phyloP scores from a whole-genome alignment of 352 stramenopile species.

The Phytophthora nicotianae region DNA sequence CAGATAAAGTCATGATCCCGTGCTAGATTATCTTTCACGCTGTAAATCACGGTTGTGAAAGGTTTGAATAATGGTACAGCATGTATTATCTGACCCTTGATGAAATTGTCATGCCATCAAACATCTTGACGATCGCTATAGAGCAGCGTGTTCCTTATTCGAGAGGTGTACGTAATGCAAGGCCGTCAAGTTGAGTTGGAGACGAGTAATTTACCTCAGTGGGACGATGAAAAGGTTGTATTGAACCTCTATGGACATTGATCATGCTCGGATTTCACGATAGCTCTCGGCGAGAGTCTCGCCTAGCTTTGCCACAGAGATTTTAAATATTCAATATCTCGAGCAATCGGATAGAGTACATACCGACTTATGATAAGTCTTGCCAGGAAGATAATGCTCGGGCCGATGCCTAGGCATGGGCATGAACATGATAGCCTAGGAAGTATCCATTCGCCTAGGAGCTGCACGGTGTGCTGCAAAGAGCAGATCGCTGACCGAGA shows the following conservation, averaged over 20 bases:
- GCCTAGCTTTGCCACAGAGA: too few species aligned
- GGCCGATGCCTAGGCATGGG: neutral
- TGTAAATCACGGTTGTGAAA: too few species aligned
- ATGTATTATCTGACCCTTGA: too few species aligned
- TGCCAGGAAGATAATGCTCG: neutral
- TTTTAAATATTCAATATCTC: too few species aligned
- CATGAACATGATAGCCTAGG: neutral
- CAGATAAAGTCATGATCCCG: too few species aligned
- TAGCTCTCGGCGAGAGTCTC: too few species aligned
- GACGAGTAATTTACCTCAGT: constrained; percentile 7
- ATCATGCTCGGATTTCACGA: too few species aligned
- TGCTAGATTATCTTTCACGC: too few species aligned
- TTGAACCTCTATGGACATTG: neutral
- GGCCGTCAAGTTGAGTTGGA: constrained; percentile 6
- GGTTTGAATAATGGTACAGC: too few species aligned
- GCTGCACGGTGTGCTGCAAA: too few species aligned
- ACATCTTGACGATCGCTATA: constrained; percentile 26
- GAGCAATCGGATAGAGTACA: too few species aligned
- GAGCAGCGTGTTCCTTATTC: neutral
- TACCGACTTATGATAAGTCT: too few species aligned
- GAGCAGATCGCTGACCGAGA: constrained; percentile 22
- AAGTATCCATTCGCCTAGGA: constrained; percentile 14
- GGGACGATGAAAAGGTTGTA: constrained; percentile 13
- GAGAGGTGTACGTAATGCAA: constrained; percentile 9
- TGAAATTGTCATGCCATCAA: constrained; percentile 1